Evolutionary conservation across 2,329 filamentous ascomycete species (phyloP), one percentile per base, ranked within the genome.

Genomic region (Aquanectria penicillioides): DNA sequence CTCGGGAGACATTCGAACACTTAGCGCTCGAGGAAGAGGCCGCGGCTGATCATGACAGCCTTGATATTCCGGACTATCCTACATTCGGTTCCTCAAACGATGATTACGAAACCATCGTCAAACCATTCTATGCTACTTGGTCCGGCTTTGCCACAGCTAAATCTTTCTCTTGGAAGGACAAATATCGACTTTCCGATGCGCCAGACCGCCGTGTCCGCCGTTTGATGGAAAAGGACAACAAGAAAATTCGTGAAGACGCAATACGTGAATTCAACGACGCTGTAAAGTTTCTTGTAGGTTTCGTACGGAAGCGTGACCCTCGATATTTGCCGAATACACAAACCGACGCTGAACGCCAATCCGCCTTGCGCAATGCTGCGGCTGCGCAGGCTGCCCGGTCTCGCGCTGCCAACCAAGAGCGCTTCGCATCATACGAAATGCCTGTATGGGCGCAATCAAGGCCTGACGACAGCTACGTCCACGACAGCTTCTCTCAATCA

Each of bases 211-310:
- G 90, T 31, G 83, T 92, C 13, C 88, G 94, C 48, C 86, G 95
- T 26, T 71, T 92, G 33, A 97, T 98, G 89, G 95, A 98, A 73
- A 97, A 97, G 75, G 94, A 97, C 73, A 99, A 99, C 75, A 91
- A 89, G 67, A 91, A 90, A 63, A 77, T 90, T 20, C 86, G 95
- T 49, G 94, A 97, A 17, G 91, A 94, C 50, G 93, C 88, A 3
- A 86, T 91, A 10, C 86, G 90, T 54, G 92, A 97, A 65, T 98
- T 97, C 79, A 98, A 97, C 75, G 93, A 97, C 60, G 91, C 93
- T 3, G 93, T 99, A 25, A 82, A 92, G 55, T 91, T 93, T 6
- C 83, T 99, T 11, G 90, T 98, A 3, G 84, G 88, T 2, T 98
- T 98, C 75, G 90, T 94, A 13, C 89, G 92, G 65, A 98, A 97